phyloP scores from a whole-genome alignment of 2,329 filamentous ascomycete species.

The Lasiodiplodia hormozganensis region DNA sequence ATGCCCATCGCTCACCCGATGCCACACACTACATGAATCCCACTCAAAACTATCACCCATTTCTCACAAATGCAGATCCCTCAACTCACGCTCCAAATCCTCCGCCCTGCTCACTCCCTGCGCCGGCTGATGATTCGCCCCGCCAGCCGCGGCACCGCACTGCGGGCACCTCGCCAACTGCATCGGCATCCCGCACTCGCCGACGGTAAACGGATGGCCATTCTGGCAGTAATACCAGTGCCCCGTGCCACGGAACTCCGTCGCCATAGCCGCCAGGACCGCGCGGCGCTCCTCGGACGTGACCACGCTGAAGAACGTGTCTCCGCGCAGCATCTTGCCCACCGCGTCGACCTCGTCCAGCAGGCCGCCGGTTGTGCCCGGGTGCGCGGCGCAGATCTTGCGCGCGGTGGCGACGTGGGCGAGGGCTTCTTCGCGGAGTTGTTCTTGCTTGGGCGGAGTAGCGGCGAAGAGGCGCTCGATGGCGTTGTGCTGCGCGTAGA shows the following conservation, averaged over 20 bases:
- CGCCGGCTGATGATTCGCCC: conserved; percentile 57
- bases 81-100: conserved; percentile 55
- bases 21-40: too few species aligned
- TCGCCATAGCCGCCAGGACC: conserved; percentile 52
- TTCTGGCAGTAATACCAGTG: conserved; percentile 69
- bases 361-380: conserved; percentile 34
- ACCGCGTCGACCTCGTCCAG: conserved; percentile 53
- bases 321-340: conserved; percentile 38
- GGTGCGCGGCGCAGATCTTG: neutral
- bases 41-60: neutral
- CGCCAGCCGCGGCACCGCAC: conserved; percentile 65
- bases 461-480: conserved; percentile 45
- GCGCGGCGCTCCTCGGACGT: conserved; percentile 29
- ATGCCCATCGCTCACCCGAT: too few species aligned
- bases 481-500: conserved; percentile 57
- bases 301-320: conserved; percentile 16
- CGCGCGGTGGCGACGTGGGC: neutral
- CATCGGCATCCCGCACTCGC: conserved; percentile 73
- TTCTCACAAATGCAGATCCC: neutral
- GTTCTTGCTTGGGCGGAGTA: neutral
- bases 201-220: conserved; percentile 67
- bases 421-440: conserved; percentile 32
- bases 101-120: conserved; percentile 59
- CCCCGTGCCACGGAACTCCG: conserved; percentile 53
- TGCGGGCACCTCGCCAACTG: conserved; percentile 67